Conservation (phyloP, 2,329 filamentous ascomycete species). For the Monosporascus sp. region DNA sequence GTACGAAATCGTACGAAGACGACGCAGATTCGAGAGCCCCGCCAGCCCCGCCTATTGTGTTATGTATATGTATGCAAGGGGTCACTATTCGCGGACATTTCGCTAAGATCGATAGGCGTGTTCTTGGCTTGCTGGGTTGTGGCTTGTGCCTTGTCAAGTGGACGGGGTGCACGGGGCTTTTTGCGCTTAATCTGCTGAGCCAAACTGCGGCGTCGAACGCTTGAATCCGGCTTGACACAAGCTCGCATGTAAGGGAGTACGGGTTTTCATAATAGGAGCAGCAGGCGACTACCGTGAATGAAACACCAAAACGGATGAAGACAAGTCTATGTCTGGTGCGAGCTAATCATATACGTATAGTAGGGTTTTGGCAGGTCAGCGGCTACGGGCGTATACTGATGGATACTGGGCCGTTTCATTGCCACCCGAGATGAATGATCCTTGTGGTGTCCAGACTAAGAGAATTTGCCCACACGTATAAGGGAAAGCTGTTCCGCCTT, state of each 20-base stretch:
- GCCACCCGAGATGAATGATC: background rate
- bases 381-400: background rate
- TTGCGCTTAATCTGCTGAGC: background rate
- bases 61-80: background rate
- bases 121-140: too few species aligned
- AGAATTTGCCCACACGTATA: background rate
- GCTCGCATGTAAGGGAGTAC: too few species aligned
- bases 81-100: background rate
- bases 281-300: background rate
- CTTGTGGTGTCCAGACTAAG: background rate
- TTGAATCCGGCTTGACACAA: background rate
- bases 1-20: too few species aligned
- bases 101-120: too few species aligned
- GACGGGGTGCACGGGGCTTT: background rate
- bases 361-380: background rate
- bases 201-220: background rate
- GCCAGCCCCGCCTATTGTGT: too few species aligned
- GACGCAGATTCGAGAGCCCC: too few species aligned
- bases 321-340: background rate
- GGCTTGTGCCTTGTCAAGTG: background rate
- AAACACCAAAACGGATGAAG: background rate
- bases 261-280: background rate
- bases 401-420: background rate
- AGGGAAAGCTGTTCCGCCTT: too few species aligned
- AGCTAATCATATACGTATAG: too few species aligned